Base-by-base conservation (phyloP, 1,284 basidiomycete genomes). In the Leccinum fuscescens region DNA sequence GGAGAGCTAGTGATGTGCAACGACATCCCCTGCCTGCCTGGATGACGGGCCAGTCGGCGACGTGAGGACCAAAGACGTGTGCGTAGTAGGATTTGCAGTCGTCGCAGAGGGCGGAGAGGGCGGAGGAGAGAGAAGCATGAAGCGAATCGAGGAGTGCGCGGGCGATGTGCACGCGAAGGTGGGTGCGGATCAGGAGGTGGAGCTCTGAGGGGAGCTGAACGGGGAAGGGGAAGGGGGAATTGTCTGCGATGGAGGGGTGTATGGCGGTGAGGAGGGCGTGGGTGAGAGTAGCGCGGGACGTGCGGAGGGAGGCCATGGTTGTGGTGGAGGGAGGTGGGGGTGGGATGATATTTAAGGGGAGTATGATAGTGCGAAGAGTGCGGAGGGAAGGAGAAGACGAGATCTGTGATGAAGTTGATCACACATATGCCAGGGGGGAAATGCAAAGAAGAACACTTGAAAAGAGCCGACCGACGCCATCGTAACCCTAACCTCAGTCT, bases 191-290 rank as follows among this genome's bases (percentile, higher is more conserved):
- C 51, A 68, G 63, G 12, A 82, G 74, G 56, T 85, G 76, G 15
- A 86, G 64, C 64, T 86, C 84, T 27, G 76, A 65, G 11, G 84
- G 84, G 15, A 86, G 67, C 31, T 67, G 59, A 2, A 66, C 56
- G 48, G 70, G 64, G 55, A 72, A 60, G 56, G 72, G 64, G 35
- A 70, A 60, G 55, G 39, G 67, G 58, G 53, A 20, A 60, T 61
- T 62, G 65, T 50, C 27, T 55, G 70, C 55, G 76, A 76, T 65
- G 17, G 66, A 33, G 12, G 77, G 76, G 35, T 83, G 80, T 20
- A 80, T 55, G 60, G 76, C 65, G 11, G 83, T 80, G 64, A 86
- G 80, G 56, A 79, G 70, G 35, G 82, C 78, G 62, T 86, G 82
- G 62, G 79, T 74, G 56, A 86, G 75, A 15, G 71, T 31, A 2